Percentiles rank a stretch among this genome's conserved stretches.
These are phyloP conservation scores for Penicillium hordei DNA, from an alignment of 2,329 filamentous ascomycete genomes.

Conservation along the genomic window DNA sequence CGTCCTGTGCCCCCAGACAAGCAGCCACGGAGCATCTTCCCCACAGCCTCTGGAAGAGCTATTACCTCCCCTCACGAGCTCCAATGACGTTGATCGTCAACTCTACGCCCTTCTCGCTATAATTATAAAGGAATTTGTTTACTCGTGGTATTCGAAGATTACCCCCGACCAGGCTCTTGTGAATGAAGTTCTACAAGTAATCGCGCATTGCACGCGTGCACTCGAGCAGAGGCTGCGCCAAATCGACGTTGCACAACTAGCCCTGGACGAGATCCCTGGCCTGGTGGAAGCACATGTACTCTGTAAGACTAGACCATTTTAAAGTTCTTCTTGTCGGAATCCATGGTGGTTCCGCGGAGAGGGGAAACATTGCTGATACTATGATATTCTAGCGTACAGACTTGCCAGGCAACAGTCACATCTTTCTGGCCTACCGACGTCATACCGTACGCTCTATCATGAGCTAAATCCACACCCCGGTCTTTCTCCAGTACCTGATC, in stretches of 20 bases:
- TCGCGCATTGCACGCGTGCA: conserved; percentile 86
- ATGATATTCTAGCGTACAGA: conserved; percentile 63
- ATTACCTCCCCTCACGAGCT: conserved; percentile 87
- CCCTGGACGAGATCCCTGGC: conserved; percentile 85
- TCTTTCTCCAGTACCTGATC: conserved; percentile 71
- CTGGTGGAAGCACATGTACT: conserved; percentile 76
- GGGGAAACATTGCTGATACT: conserved; percentile 27
- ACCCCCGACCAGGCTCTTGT: conserved; percentile 87
- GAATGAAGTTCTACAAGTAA: conserved; percentile 81
- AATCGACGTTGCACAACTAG: conserved; percentile 76
- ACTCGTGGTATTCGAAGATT: conserved; percentile 90
- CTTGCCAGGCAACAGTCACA: conserved; percentile 61
- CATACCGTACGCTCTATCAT: conserved; percentile 75
- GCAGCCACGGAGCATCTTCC: conserved; percentile 51
- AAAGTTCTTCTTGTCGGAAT: conserved; percentile 1
- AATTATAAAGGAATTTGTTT: conserved; percentile 84
- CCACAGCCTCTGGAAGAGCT: conserved; percentile 73
- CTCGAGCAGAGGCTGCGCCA: conserved; percentile 82
- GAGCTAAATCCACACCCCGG: conserved; percentile 77
- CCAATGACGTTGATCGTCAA: conserved; percentile 89
- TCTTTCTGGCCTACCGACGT: conserved; percentile 59
- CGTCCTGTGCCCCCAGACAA: conserved; percentile 70
- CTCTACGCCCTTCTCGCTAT: conserved; percentile 91
- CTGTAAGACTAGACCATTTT: conserved; percentile 54
- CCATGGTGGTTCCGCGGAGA: conserved; percentile 21